Base-by-base conservation (phyloP, 495 filamentous ascomycete genomes). In the Penicillium manginii region DNA sequence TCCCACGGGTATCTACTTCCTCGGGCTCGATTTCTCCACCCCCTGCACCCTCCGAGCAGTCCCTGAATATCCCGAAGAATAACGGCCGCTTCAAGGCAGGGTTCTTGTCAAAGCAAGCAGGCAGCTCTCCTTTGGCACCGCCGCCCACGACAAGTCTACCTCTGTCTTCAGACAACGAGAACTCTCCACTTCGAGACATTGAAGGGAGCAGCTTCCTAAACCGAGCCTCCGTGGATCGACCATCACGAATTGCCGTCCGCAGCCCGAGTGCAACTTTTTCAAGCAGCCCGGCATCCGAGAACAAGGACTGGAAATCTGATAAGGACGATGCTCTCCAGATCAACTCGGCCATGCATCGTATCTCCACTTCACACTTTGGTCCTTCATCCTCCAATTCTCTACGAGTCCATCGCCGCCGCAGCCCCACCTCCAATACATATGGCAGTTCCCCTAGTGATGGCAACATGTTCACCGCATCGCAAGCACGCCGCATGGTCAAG, bases 71-170 rank as follows among this genome's bases (percentile, higher is more conserved):
- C 35, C 69, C 69, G 18, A 79, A 76, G 63, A 92, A 90, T 64
- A 84, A 82, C 53, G 92, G 85, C 72, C 83, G 94, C 33, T 97
- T 98, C 80, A 90, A 96, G 67, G 81, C 92, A 32, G 94, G 94
- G 23, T 97, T 96, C 71, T 78, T 98, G 52, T 87, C 89, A 18
- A 96, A 96, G 78, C 87, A 83, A 61, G 61, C 72, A 1, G 76
- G 82, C 55, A 86, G 83, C 56, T 91, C 90, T 31, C 88, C 89
- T 5, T 71, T 83, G 18, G 67, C 67, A 23, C 79, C 88, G 21
- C 88, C 87, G 7, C 84, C 85, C 1, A 77, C 89, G 22, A 78
- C 84, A 10, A 75, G 65, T 14, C 62, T 91, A 33, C 83, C 82
- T 56, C 82, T 86, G 3, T 83, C 83, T 9, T 47, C 45, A 9